Percentiles rank a stretch among this genome's conserved stretches.
Evolutionary conservation across 768 basidiomycete genomes (phyloP).

Genomic region (Gloeopeniophorella convolvens): DNA sequence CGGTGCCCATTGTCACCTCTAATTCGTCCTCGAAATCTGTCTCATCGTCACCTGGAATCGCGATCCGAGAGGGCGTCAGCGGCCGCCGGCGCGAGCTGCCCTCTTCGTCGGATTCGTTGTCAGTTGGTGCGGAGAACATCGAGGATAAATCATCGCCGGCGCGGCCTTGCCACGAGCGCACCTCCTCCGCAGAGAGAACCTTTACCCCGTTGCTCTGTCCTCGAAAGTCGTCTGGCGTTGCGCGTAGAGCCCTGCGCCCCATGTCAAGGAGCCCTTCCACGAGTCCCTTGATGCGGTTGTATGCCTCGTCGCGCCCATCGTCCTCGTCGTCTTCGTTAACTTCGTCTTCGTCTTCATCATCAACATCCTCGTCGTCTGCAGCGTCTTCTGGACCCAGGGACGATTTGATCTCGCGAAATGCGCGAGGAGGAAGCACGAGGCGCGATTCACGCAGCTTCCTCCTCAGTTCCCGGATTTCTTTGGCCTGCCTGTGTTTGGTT

Average conservation of each 20-base stretch:
- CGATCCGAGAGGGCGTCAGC: conserved; percentile 21
- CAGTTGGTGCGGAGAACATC: conserved; percentile 16
- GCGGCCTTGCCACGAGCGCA: conserved; percentile 47
- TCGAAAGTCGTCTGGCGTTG: conserved; percentile 44
- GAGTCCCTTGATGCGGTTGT: conserved; percentile 55
- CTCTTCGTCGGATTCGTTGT: conserved; percentile 18
- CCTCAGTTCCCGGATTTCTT: conserved; percentile 79
- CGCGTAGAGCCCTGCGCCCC: conserved; percentile 57
- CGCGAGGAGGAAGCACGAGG: conserved; percentile 64
- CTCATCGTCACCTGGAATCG: conserved; percentile 19
- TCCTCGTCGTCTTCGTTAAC: conserved; percentile 37
- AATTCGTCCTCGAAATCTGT: conserved; percentile 27
- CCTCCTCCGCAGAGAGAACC: conserved; percentile 69
- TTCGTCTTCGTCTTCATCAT: conserved; percentile 29
- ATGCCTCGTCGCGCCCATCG: conserved; percentile 45
- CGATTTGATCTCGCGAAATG: conserved; percentile 50
- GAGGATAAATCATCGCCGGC: conserved; percentile 10
- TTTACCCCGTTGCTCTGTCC: conserved; percentile 43
- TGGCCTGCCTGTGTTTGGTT: conserved; percentile 70
- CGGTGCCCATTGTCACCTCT: conserved; percentile 22
- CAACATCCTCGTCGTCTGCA: conserved; percentile 32
- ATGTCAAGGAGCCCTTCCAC: conserved; percentile 55
- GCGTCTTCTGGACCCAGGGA: conserved; percentile 40
- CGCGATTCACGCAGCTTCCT: conserved; percentile 79
- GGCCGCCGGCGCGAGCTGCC: conserved; percentile 14